Conservation (phyloP, 257 asterid genomes). For the Oldenlandia corymbosa region DNA sequence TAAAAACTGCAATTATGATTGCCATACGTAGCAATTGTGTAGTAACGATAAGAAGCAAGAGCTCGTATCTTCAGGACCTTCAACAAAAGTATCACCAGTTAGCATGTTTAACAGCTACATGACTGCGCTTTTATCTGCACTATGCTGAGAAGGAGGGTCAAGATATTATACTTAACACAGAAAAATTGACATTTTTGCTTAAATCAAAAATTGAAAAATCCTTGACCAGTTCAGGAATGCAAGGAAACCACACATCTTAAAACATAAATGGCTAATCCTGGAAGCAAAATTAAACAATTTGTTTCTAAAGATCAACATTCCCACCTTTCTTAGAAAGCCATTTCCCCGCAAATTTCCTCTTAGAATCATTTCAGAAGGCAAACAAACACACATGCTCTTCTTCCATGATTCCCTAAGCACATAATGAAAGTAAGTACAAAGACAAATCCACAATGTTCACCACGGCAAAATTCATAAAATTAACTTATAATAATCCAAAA, state of each 20-base stretch:
- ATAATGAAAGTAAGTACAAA: background rate
- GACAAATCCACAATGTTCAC: background rate
- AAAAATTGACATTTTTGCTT: too few species aligned
- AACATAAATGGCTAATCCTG: too few species aligned
- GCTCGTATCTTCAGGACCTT: slow-evolving; percentile 95
- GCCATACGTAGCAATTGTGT: slow-evolving; percentile 89
- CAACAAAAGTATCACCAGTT: slow-evolving; percentile 11
- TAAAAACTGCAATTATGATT: slow-evolving; percentile 61
- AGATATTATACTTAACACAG: too few species aligned
- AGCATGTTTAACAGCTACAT: background rate
- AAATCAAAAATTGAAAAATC: too few species aligned
- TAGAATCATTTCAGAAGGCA: background rate
- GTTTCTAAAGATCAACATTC: background rate
- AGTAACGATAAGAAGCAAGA: slow-evolving; percentile 77
- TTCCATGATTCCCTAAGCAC: background rate
- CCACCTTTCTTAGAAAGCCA: background rate
- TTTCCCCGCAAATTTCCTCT: background rate
- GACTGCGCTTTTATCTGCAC: too few species aligned
- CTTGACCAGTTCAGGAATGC: too few species aligned
- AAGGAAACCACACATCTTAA: too few species aligned
- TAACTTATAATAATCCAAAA: background rate
- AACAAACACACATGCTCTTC: background rate
- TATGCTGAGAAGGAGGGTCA: too few species aligned
- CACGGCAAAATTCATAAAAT: background rate
- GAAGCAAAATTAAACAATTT: too few species aligned